These are phyloP conservation scores for Pseudodiploospora longispora DNA, from an alignment of 2,329 filamentous ascomycete species.

Conservation along the genomic window DNA sequence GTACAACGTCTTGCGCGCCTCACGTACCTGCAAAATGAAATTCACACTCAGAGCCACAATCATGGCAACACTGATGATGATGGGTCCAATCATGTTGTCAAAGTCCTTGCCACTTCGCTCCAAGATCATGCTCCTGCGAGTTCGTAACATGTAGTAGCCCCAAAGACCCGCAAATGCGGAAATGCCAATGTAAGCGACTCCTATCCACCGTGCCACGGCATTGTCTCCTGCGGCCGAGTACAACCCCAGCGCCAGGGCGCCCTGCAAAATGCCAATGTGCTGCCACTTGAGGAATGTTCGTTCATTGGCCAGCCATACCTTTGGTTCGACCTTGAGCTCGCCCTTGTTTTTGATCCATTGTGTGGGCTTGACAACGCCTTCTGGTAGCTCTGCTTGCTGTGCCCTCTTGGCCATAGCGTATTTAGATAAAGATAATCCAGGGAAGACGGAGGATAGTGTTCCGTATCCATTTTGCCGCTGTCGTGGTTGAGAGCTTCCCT, in stretches of 20 bases:
- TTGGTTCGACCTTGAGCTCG: conserved; percentile 86
- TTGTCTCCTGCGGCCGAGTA: conserved; percentile 84
- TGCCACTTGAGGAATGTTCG: conserved; percentile 99
- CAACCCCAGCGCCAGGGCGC: conserved; percentile 71
- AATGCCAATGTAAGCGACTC: conserved; percentile 74
- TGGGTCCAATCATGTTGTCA: conserved; percentile 77
- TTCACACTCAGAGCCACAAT: conserved; percentile 75
- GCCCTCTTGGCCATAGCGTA: conserved; percentile 55
- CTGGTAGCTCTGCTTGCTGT: conserved; percentile 55
- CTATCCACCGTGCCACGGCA: conserved; percentile 66
- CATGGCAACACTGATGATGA: conserved; percentile 74
- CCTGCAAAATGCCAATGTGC: conserved; percentile 83
- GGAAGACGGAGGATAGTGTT: conserved; percentile 65
- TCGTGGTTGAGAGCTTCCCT: conserved; percentile 26
- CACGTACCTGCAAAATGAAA: conserved; percentile 72
- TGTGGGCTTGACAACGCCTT: conserved; percentile 78
- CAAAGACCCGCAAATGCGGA: conserved; percentile 77
- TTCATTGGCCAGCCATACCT: conserved; percentile 98
- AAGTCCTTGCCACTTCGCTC: conserved; percentile 87
- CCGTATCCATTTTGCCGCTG: conserved; percentile 35
- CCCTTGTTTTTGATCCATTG: conserved; percentile 93
- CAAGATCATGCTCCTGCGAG: conserved; percentile 68
- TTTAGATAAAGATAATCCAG: conserved; percentile 73
- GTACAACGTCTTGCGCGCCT: too few relatives aligned
- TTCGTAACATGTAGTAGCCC: conserved; percentile 79